phyloP scores from a whole-genome alignment of 139 green algal genomes.

The Tetraselmis striata region DNA sequence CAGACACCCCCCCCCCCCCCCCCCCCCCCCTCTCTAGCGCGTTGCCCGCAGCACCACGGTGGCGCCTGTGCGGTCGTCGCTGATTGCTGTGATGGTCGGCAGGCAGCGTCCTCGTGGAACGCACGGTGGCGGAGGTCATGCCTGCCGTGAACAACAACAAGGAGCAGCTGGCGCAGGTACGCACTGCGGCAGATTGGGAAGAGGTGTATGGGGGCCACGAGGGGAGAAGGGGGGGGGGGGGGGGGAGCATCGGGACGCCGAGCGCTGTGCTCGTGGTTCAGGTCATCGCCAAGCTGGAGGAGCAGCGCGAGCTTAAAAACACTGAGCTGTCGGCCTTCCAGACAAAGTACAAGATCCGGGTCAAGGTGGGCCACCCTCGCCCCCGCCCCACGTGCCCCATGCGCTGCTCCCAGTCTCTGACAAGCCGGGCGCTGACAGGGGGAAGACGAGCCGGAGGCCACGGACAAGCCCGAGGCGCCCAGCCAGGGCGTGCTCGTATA shows the following conservation, averaged over 20 bases:
- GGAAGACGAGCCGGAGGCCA: not conserved
- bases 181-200: too few species aligned
- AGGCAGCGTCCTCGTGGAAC: slow-evolving; percentile 91
- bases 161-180: slow-evolving; percentile 42
- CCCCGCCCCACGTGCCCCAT: too few species aligned
- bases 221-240: not conserved
- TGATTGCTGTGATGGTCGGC: slow-evolving; percentile 10
- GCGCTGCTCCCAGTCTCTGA: too few species aligned
- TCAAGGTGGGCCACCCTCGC: slow-evolving; percentile 34
- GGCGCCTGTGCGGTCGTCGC: too few species aligned
- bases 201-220: not conserved
- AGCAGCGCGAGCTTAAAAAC: slow-evolving; percentile 60
- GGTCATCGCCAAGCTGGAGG: slow-evolving; percentile 40
- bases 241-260: not conserved
- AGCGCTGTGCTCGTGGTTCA: slow-evolving; percentile 25
- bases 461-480: not conserved
- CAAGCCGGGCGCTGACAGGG: too few species aligned
- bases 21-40: too few species aligned
- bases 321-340: slow-evolving; percentile 79
- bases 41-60: too few species aligned
- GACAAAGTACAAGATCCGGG: slow-evolving; percentile 75
- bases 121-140: slow-evolving; percentile 82
- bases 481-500: not conserved
- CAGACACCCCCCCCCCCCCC: not conserved
- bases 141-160: slow-evolving; percentile 79